phyloP scores from a whole-genome alignment of 2,329 filamentous ascomycete genomes.

The Fusarium lateritium region DNA sequence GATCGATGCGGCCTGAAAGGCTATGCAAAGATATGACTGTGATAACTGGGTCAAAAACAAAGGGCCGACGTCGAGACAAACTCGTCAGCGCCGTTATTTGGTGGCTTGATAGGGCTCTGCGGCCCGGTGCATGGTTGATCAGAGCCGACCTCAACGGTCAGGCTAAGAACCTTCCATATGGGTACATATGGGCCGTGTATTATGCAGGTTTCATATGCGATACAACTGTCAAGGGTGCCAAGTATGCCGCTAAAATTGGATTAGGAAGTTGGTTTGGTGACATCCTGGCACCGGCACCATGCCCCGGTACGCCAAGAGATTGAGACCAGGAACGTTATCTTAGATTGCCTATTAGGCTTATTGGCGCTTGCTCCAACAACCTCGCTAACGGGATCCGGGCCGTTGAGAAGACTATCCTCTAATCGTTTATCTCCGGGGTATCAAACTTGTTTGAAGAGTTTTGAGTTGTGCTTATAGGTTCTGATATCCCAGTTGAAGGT shows the following conservation, averaged over 20 bases:
- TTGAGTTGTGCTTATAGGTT: slow-evolving; percentile 17
- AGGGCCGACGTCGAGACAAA: slow-evolving; percentile 8
- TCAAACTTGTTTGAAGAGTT: slow-evolving; percentile 1
- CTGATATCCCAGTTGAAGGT: neutral
- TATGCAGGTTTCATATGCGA: slow-evolving; percentile 6
- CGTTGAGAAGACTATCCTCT: slow-evolving; percentile 10
- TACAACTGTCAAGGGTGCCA: slow-evolving; percentile 4
- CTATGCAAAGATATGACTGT: neutral
- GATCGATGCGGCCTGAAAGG: neutral
- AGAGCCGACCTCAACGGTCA: slow-evolving; percentile 6
- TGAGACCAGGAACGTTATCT: slow-evolving; percentile 18
- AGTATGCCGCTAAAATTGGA: slow-evolving; percentile 16
- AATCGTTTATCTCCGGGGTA: slow-evolving; percentile 19
- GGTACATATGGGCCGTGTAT: slow-evolving; percentile 1
- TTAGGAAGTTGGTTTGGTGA: slow-evolving; percentile 28
- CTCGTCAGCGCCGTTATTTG: neutral
- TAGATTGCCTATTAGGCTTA: slow-evolving; percentile 7
- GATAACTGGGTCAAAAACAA: slow-evolving; percentile 9
- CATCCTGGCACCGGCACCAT: neutral
- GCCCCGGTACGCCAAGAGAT: slow-evolving; percentile 28
- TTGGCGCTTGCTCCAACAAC: neutral
- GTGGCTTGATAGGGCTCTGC: slow-evolving; percentile 19
- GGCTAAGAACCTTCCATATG: slow-evolving; percentile 13
- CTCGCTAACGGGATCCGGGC: slow-evolving; percentile 32
- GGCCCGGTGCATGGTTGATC: slow-evolving; percentile 12